Evolutionary conservation across 192 early-diverging fungal genomes (phyloP).

Genomic region (Podila verticillata): DNA sequence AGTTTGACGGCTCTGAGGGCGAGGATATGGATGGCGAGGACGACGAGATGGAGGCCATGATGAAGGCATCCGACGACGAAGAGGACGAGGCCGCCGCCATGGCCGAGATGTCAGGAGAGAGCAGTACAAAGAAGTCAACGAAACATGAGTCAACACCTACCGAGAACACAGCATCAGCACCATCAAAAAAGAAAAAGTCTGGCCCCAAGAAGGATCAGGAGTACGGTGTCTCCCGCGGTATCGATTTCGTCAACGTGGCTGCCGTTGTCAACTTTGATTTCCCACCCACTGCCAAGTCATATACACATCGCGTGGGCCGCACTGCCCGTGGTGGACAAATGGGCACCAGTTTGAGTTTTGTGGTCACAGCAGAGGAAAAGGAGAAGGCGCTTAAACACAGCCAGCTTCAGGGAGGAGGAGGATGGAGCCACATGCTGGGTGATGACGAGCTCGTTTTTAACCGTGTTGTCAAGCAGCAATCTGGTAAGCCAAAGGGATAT

Average conservation of each 20-base stretch:
- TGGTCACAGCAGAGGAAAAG: constrained; percentile 66
- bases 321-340: constrained; percentile 92
- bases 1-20: constrained; percentile 49
- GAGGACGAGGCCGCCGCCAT: constrained; percentile 41
- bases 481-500: constrained; percentile 32
- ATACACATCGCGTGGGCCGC: constrained; percentile 94
- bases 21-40: constrained; percentile 38
- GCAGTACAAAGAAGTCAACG: constrained; percentile 35
- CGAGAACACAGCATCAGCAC: constrained; percentile 31
- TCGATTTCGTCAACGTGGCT: constrained; percentile 94
- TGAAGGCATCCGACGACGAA: constrained; percentile 41
- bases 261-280: constrained; percentile 99
- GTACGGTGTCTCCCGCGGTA: constrained; percentile 95
- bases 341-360: constrained; percentile 91
- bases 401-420: constrained; percentile 29
- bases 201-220: constrained; percentile 76
- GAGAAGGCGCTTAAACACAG: constrained; percentile 34
- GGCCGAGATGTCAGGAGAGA: constrained; percentile 23
- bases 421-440: constrained; percentile 40
- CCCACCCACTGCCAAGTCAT: constrained; percentile 83
- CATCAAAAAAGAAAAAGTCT: constrained; percentile 56
- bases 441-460: constrained; percentile 77
- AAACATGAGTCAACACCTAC: constrained; percentile 27
- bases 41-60: constrained; percentile 49
- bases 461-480: constrained; percentile 79